Evolutionary conservation across 805 yeast species (phyloP), one percentile per base, ranked within the genome.

Genomic region (Candida namnaoensis): DNA sequence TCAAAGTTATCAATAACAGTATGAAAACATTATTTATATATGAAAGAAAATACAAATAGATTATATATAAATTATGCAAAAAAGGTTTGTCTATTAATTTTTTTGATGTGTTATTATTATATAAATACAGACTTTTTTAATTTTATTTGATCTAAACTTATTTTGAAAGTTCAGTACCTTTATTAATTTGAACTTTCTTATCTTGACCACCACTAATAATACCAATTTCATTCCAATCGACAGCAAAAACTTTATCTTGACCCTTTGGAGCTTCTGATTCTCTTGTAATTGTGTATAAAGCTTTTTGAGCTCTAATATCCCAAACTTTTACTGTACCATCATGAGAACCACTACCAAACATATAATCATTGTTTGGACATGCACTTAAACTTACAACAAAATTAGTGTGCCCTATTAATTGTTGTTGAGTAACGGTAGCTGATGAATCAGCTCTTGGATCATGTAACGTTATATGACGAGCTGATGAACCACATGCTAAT

Each of bases 291-390:
- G 95, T 85, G 61, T 84, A 88, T 66, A 93, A 68, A 11, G 93
- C 73, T 53, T 80, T 76, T 48, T 80, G 83, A 5, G 96, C 83
- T 56, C 99, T 79, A 9, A 91, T 75, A 61, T 91, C 99, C 99
- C 99, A 93, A 19, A 93, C 83, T 55, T 88, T 81, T 36, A 83
- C 91, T 1, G 95, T 86, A 25, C 98, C 96, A 62, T 93, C 99
- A 59, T 90, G 96, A n/a, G 96, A 87, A 11, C 83, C 95, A 5
- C 96, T 86, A 19, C 86, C 78, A 52, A 93, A 73, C 80, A 87
- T 78, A 63, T 85, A 81, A 39, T 81, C 86, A 56, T 80, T 85
- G 41, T 74, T 76, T 7, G 97, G 95, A 44, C 81, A 74, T 5
- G 83, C 75, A 27, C 82, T 76, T 49, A 93, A 67, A 2, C 82